Evolutionary conservation across 2,329 filamentous ascomycete species (phyloP), one percentile per base, ranked within the genome.

Genomic region (Lachnellula subtilissima): DNA sequence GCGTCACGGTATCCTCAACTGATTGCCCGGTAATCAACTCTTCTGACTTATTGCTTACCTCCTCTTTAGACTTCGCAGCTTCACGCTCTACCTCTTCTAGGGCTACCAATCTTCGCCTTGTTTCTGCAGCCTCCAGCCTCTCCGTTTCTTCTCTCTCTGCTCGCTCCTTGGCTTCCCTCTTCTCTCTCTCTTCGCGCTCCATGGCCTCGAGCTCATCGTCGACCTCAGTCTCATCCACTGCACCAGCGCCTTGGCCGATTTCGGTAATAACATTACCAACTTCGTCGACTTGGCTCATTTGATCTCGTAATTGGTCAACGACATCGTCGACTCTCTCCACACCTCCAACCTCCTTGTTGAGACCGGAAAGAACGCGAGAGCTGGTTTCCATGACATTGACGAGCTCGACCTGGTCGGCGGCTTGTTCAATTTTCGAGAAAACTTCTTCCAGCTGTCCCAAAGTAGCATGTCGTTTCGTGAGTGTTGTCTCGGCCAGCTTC

Each of bases 201-300:
- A 99, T 75, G 3, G 79, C 85, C 63, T 88, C 87, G 48, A 97
- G 79, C 74, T 97, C 93, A 58, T 93, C 88, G 64, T 97, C 91
- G 54, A 97, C 83, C 70, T 95, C 92, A 19, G 69, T 79, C 67
- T 96, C 92, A 70, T 96, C 90, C 35, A 96, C 77, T 60, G 68
- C 72, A 61, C 67, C 72, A 14, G 73, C 75, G 12, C 74, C 78
- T 46, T 68, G 64, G 4, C 69, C 67, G 6, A 73, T 72, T 63
- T 94, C 90, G 52, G 85, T 84, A 60, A 97, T 80, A 42, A 93
- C 86, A 54, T 80, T 83, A 28, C 85, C 84, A 22, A 97, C 82
- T 74, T 97, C 93, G 68, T 97, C 91, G 23, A 87, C 85, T 64
- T 87, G 84, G 51, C 76, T 80, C 83, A 94, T 94, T 74, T 95